Base-by-base conservation (phyloP, 371 early-diverging fungal species). In the Smittium culicis region DNA sequence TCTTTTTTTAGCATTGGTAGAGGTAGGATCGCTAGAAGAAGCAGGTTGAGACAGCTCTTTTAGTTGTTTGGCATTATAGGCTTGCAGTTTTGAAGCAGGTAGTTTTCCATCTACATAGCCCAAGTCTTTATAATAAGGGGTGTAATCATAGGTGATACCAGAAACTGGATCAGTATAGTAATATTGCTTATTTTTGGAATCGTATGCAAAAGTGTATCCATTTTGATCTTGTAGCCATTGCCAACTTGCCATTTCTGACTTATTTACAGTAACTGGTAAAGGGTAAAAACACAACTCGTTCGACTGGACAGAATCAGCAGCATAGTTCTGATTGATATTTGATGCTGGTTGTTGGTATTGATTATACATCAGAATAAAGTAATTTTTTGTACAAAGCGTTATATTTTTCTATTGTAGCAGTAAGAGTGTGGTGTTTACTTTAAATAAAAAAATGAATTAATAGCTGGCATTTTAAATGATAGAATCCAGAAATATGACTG, bases 1-100 rank as follows among this genome's bases (percentile, higher is more conserved):
- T 68, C 83, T 83, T 70, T 80, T 81, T 20, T 64, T 64, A n/a
- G 55, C 59, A 25, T 28, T 25, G 1, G 28, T 34, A 28, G 54
- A 25, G 11, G 28, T 34, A 31, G 34, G 33, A 34, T 33, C 61
- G 58, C 31, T 61, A 29, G 65, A 8, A 65, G 33, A 1, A 2
- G 45, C 55, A n/a, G n/a, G n/a, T 1, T 24, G 35, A 2, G 55
- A n/a, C 32, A 14, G 55, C 24, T 31, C 56, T 1, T 16, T 29
- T 8, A 31, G 34, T 1, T 34, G 56, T 14, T 33, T 62, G 1
- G 67, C 54, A 35, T 31, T 64, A 1, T 11, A 11, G 27, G 33
- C 14, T 16, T 65, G 8, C 16, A n/a, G 24, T 35, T 58, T 30
- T 25, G 64, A 29, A 24, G 27, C 71, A 27, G 66, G 34, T 35